Evolutionary conservation across 345 rosid species (phyloP).

Genomic region (Eucalyptus guilfoylei): DNA sequence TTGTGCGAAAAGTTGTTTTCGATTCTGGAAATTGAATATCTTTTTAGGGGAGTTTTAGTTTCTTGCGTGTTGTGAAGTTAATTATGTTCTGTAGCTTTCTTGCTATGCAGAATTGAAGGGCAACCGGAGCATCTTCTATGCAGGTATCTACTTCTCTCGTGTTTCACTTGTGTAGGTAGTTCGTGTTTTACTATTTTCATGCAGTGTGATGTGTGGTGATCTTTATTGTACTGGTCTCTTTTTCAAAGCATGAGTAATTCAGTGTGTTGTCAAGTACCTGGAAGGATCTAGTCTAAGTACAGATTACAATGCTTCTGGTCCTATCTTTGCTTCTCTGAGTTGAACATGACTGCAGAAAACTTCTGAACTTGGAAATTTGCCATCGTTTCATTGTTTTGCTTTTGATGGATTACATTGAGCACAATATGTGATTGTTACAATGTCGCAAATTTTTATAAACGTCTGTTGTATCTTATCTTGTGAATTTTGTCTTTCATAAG

Average conservation of each 20-base stretch:
- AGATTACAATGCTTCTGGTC: neutral
- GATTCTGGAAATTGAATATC: neutral
- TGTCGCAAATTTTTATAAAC: neutral
- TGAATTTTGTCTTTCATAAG: neutral
- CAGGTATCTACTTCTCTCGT: slow-evolving; percentile 29
- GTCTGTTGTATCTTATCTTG: neutral
- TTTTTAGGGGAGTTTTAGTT: neutral
- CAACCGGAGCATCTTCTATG: slow-evolving; percentile 57
- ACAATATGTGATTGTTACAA: neutral
- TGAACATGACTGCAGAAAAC: neutral
- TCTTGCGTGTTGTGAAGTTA: neutral
- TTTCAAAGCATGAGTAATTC: neutral
- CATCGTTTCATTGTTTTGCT: neutral
- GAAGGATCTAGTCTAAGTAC: neutral
- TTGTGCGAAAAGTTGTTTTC: neutral
- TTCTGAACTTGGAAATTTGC: neutral
- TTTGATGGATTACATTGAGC: neutral
- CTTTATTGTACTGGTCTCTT: neutral
- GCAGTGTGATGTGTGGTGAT: no score
- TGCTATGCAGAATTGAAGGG: slow-evolving; percentile 59
- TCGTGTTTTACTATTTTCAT: neutral
- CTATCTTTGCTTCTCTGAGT: neutral
- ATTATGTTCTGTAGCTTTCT: neutral
- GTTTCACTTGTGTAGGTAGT: neutral
- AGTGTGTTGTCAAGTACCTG: neutral